Evolutionary conservation across 768 basidiomycete genomes (phyloP).

Genomic region (Calocera cornea): DNA sequence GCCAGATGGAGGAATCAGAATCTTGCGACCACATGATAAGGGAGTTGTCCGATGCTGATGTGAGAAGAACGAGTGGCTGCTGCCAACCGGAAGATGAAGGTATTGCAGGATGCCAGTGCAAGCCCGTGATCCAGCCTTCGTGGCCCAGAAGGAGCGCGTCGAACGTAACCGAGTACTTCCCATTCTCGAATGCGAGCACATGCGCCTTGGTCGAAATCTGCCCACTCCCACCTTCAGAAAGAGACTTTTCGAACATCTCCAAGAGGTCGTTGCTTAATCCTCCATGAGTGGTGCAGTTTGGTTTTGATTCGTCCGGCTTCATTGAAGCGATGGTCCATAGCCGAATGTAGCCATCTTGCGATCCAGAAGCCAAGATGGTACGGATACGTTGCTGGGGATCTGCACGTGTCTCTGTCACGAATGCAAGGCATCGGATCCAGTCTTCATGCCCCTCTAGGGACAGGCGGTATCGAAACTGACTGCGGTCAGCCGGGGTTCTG

Average conservation of each 20-base stretch:
- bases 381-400: constrained; percentile 33
- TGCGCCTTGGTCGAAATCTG: constrained; percentile 47
- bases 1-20: constrained; percentile 61
- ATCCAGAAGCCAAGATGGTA: constrained; percentile 69
- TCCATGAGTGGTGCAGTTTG: constrained; percentile 16
- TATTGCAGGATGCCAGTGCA: constrained; percentile 59
- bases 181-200: constrained; percentile 5
- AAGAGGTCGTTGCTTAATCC: constrained; percentile 40
- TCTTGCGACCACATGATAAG: constrained; percentile 83
- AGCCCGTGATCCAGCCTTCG: constrained; percentile 77
- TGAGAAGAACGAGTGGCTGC: constrained; percentile 48
- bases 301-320: constrained; percentile 21
- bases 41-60: constrained; percentile 89
- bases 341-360: constrained; percentile 87
- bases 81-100: constrained; percentile 11
- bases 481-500: background rate
- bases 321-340: constrained; percentile 72
- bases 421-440: constrained; percentile 77
- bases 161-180: constrained; percentile 64
- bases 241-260: constrained; percentile 74
- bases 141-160: constrained; percentile 95
- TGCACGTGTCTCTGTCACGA: constrained; percentile 24
- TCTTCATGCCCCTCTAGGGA: constrained; percentile 72
- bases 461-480: constrained; percentile 16
- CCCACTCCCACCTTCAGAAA: constrained; percentile 64